A percentile compares a stretch with the other conserved stretches of the same genome.
Evolutionary conservation across 1,139 yeast genomes (phyloP).

Genomic region (Meyerozyma athensensis): DNA sequence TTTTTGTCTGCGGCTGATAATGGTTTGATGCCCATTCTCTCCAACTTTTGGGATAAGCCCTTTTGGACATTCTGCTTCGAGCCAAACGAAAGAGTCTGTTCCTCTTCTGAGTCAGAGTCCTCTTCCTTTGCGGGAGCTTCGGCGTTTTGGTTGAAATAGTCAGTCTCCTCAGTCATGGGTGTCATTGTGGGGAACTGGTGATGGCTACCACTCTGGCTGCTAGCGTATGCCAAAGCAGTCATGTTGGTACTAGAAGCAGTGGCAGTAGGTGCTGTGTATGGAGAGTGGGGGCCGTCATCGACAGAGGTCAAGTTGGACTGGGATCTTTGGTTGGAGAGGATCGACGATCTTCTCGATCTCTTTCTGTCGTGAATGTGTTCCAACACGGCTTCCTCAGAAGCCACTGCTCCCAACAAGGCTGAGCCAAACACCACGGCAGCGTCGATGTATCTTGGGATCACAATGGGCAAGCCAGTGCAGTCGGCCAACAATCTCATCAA

Average conservation of each 20-base stretch:
- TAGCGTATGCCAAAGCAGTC: slow-evolving; percentile 47
- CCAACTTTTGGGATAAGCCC: slow-evolving; percentile 38
- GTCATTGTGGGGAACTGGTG: slow-evolving; percentile 56
- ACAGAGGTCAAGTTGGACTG: slow-evolving; percentile 24
- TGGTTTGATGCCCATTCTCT: slow-evolving; percentile 36
- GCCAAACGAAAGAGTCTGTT: slow-evolving; percentile 53
- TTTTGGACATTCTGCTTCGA: slow-evolving; percentile 50
- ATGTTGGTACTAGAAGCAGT: slow-evolving; percentile 54
- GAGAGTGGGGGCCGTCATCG: slow-evolving; percentile 46
- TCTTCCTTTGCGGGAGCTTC: slow-evolving; percentile 24
- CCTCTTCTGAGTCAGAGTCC: slow-evolving; percentile 39
- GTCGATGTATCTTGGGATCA: slow-evolving; percentile 91
- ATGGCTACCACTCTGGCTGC: slow-evolving; percentile 31
- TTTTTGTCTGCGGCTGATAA: slow-evolving; percentile 21
- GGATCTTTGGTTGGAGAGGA: slow-evolving; percentile 29
- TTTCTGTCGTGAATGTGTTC: slow-evolving; percentile 31
- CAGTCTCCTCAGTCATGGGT: slow-evolving; percentile 45
- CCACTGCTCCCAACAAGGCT: slow-evolving; percentile 91
- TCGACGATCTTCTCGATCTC: slow-evolving; percentile 36
- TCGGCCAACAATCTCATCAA: slow-evolving; percentile 88
- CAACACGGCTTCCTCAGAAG: slow-evolving; percentile 58
- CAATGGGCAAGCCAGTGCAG: slow-evolving; percentile 87
- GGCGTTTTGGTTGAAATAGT: slow-evolving; percentile 40
- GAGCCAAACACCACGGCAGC: slow-evolving; percentile 96
- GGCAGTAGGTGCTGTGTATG: slow-evolving; percentile 73